A percentile compares a stretch with the other conserved stretches of the same genome.
Evolutionary conservation across 176 grass and related monocot genomes (phyloP).

Genomic region (Oryza rufipogon): DNA sequence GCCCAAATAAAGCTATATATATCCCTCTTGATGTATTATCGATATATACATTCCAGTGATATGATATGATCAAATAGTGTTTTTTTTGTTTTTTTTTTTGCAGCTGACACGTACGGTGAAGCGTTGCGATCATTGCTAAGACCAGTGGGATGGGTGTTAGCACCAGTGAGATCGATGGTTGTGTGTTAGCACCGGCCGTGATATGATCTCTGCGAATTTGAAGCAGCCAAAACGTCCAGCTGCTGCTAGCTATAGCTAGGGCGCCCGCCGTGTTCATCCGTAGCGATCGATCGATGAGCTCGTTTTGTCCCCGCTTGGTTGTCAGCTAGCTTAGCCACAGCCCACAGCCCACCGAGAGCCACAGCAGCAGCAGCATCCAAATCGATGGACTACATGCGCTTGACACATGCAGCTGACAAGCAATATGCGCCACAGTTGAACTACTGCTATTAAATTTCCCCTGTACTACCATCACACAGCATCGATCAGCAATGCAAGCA

Average conservation of each 20-base stretch:
- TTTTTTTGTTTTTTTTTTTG: neutral
- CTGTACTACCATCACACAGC: neutral
- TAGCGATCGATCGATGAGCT: conserved; percentile 37
- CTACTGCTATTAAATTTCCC: conserved; percentile 21
- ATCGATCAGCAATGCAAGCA: neutral
- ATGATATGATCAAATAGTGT: neutral
- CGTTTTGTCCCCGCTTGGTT: conserved; percentile 21
- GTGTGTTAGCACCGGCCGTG: neutral
- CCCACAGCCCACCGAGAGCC: neutral
- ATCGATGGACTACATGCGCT: conserved; percentile 37
- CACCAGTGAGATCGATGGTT: neutral
- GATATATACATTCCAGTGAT: neutral
- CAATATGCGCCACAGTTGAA: conserved; percentile 37
- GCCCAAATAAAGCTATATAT: no score
- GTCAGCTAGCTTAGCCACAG: conserved; percentile 30
- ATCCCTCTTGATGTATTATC: no score
- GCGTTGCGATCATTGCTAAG: neutral
- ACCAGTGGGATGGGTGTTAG: neutral
- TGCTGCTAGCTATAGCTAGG: neutral
- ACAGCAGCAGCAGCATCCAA: conserved; percentile 26
- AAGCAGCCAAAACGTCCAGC: neutral
- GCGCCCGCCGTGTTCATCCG: neutral
- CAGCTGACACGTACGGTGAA: neutral
- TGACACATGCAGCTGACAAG: conserved; percentile 34
- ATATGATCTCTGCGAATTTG: neutral